Percentiles rank a stretch among this genome's conserved stretches.
These are phyloP conservation scores for Penicillium macrosclerotiorum DNA, from an alignment of 495 filamentous ascomycete genomes.

Conservation along the genomic window DNA sequence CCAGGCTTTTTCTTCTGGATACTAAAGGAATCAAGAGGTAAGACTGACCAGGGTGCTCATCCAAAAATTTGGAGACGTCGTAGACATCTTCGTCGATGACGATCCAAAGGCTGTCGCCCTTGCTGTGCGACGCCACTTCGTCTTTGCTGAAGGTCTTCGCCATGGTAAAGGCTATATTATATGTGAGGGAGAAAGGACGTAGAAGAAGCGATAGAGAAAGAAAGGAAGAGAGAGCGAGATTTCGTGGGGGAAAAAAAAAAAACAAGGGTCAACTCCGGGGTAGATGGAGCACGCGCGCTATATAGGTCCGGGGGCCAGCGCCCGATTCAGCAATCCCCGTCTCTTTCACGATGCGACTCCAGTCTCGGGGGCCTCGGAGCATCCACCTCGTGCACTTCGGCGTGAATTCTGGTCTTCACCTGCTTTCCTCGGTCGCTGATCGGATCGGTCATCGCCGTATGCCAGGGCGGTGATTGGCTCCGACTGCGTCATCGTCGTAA, in stretches of 20 bases:
- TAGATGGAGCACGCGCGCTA: constrained; percentile 21
- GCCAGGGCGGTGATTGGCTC: constrained; percentile 10
- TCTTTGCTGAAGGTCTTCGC: constrained; percentile 78
- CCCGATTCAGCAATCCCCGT: constrained; percentile 13
- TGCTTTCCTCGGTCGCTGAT: constrained; percentile 21
- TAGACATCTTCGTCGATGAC: constrained; percentile 95
- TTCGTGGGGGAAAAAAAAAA: constrained; percentile 19
- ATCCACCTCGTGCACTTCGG: constrained; percentile 7
- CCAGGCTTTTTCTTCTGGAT: neutral
- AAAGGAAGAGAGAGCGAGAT: constrained; percentile 6
- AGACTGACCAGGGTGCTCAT: constrained; percentile 79
- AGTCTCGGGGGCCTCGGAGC: constrained; percentile 22
- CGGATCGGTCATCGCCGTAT: constrained; percentile 22
- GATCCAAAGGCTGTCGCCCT: constrained; percentile 80
- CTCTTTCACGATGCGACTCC: constrained; percentile 3
- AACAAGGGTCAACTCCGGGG: constrained; percentile 21
- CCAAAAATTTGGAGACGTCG: constrained; percentile 90
- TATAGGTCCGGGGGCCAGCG: constrained; percentile 16
- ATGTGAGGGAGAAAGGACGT: neutral
- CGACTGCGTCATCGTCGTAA: constrained; percentile 27
- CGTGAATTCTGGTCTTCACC: constrained; percentile 9
- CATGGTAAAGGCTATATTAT: no score
- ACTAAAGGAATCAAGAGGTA: neutral
- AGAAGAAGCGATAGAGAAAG: constrained; percentile 2
- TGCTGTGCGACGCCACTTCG: constrained; percentile 91